These are phyloP conservation scores for Tinospora cordifolia DNA, from an alignment of 164 flowering plant species.

Conservation along the genomic window DNA sequence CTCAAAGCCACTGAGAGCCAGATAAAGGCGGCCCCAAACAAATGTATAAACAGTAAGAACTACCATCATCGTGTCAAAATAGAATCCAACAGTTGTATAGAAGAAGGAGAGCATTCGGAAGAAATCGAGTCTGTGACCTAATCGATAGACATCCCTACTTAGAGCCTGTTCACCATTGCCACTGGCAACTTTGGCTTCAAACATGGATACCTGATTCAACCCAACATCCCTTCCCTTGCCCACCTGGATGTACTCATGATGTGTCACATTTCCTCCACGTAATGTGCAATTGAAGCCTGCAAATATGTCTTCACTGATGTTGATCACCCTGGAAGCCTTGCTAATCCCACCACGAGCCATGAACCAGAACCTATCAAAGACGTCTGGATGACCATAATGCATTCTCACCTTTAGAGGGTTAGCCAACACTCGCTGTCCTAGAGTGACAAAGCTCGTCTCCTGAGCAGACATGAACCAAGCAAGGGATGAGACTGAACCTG, in stretches of 20 bases:
- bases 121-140: constrained; percentile 91
- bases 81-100: constrained; percentile 80
- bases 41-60: constrained; percentile 69
- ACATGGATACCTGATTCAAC: constrained; percentile 87
- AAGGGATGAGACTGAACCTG: constrained; percentile 92
- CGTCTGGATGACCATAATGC: constrained; percentile 99
- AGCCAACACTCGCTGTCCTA: constrained; percentile 93
- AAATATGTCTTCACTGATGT: constrained; percentile 93
- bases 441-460: constrained; percentile 86
- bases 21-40: constrained; percentile 86
- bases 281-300: constrained; percentile 95
- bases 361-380: constrained; percentile 92
- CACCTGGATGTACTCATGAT: constrained; percentile 95
- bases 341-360: constrained; percentile 85
- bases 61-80: constrained; percentile 70
- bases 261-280: constrained; percentile 93
- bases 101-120: constrained; percentile 88
- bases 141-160: constrained; percentile 82
- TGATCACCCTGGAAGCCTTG: constrained; percentile 87
- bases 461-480: constrained; percentile 99
- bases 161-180: constrained; percentile 95
- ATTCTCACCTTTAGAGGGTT: constrained; percentile 84
- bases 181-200: constrained; percentile 95
- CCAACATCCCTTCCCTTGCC: constrained; percentile 99
- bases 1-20: constrained; percentile 87